These are phyloP conservation scores for Clonostachys rosea DNA, from an alignment of 2,329 filamentous ascomycete species.

Conservation along the genomic window DNA sequence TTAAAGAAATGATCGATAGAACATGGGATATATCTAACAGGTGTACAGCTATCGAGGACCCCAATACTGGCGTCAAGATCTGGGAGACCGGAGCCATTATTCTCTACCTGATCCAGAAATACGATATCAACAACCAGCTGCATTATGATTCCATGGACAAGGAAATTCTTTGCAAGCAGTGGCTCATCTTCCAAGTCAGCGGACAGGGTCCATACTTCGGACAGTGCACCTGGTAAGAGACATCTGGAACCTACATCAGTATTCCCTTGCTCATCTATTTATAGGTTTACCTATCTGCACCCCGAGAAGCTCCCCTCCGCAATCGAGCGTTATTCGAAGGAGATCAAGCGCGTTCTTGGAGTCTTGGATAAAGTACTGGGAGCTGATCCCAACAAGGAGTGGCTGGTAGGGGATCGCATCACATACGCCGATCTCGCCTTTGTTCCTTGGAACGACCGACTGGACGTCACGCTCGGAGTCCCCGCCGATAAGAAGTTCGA, in stretches of 20 bases:
- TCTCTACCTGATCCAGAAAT: conserved; percentile 14
- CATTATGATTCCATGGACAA: conserved; percentile 1
- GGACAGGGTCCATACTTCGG: conserved; percentile 40
- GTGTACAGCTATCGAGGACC: conserved; percentile 17
- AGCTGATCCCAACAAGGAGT: conserved; percentile 9
- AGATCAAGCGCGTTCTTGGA: conserved; percentile 16
- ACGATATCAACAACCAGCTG: conserved; percentile 12
- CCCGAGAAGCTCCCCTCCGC: conserved; percentile 3
- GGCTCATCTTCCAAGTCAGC: conserved; percentile 1
- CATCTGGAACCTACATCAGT: no score
- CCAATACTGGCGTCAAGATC: conserved; percentile 22
- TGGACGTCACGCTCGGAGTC: no score
- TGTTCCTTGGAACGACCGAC: not conserved
- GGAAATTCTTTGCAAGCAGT: not conserved
- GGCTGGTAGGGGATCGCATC: conserved; percentile 34
- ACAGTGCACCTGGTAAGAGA: conserved; percentile 28
- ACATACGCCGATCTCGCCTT: conserved; percentile 33
- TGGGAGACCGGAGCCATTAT: conserved; percentile 21
- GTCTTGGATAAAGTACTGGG: conserved; percentile 14
- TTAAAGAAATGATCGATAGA: no score
- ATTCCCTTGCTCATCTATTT: no score
- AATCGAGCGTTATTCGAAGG: conserved; percentile 17
- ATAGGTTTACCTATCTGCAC: conserved; percentile 13
- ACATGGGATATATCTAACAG: no score
- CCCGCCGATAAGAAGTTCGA: no score